Evolutionary conservation across 2,329 filamentous ascomycete genomes (phyloP).

Genomic region (Basipetospora chlamydospora): DNA sequence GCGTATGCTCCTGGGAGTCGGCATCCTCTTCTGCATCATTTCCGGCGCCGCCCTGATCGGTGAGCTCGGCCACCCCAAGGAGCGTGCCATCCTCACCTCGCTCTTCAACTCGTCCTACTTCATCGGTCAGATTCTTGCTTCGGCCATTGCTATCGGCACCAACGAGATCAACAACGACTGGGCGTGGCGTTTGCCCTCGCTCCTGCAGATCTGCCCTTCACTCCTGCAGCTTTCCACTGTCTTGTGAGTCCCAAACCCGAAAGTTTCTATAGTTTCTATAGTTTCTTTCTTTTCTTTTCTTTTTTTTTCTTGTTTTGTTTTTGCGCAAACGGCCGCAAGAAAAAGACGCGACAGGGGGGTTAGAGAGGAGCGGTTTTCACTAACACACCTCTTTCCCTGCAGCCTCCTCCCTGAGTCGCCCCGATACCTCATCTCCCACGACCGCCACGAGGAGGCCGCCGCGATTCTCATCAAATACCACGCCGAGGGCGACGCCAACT

Average conservation of each 20-base stretch:
- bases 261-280: too few relatives aligned
- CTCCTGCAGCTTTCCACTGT: conserved; percentile 20
- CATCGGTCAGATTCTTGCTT: conserved; percentile 33
- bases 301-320: too few relatives aligned
- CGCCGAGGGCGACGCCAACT: conserved; percentile 34
- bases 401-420: conserved; percentile 18
- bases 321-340: too few relatives aligned
- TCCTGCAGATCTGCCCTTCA: conserved; percentile 25
- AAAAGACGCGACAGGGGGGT: too few relatives aligned
- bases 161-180: conserved; percentile 15
- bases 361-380: too few relatives aligned
- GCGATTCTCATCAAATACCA: conserved; percentile 26
- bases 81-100: conserved; percentile 42
- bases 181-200: conserved; percentile 25
- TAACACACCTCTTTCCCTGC: too few relatives aligned
- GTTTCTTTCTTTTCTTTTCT: too few relatives aligned
- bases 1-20: conserved; percentile 44
- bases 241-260: too few relatives aligned
- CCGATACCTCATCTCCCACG: conserved; percentile 18
- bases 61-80: conserved; percentile 45
- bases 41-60: conserved; percentile 43
- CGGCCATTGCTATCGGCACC: conserved; percentile 30
- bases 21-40: conserved; percentile 44
- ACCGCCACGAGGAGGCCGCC: conserved; percentile 17
- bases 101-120: conserved; percentile 43